Percentiles rank a stretch among this genome's conserved stretches.
Conservation (phyloP, 2,329 filamentous ascomycete species). For the Trichoderma guizhouense region DNA sequence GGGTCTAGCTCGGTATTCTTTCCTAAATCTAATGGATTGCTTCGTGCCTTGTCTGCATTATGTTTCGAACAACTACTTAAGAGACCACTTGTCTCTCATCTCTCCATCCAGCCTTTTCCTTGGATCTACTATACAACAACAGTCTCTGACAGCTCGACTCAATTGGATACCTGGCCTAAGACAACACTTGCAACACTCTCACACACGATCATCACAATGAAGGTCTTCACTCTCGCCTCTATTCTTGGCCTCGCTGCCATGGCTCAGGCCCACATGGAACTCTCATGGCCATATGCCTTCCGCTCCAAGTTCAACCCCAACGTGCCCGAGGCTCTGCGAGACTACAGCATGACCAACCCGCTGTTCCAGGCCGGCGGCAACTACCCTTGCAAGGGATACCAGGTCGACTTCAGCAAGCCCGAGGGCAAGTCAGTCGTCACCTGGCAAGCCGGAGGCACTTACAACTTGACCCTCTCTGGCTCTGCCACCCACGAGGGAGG, state of each 20-base stretch:
- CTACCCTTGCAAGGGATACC: slow-evolving; percentile 70
- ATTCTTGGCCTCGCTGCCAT: slow-evolving; percentile 12
- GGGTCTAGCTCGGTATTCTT: neutral
- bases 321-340: slow-evolving; percentile 45
- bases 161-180: accelerated
- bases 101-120: neutral
- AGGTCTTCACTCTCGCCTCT: slow-evolving; percentile 14
- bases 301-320: slow-evolving; percentile 52
- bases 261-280: slow-evolving; percentile 48
- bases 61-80: neutral
- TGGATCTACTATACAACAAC: neutral
- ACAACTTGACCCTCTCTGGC: slow-evolving; percentile 62
- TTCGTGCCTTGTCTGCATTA: neutral
- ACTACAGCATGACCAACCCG: slow-evolving; percentile 69
- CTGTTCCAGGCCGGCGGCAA: slow-evolving; percentile 58
- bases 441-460: slow-evolving; percentile 58
- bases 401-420: slow-evolving; percentile 43
- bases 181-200: neutral
- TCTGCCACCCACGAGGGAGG: slow-evolving; percentile 64
- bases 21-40: neutral
- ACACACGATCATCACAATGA: slow-evolving; percentile 6
- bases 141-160: neutral
- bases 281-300: slow-evolving; percentile 48
- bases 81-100: neutral
- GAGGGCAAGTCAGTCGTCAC: slow-evolving; percentile 53